A percentile compares a stretch with the other conserved stretches of the same genome.
Conservation (phyloP, 257 asterid genomes). For the Echites panduratus region DNA sequence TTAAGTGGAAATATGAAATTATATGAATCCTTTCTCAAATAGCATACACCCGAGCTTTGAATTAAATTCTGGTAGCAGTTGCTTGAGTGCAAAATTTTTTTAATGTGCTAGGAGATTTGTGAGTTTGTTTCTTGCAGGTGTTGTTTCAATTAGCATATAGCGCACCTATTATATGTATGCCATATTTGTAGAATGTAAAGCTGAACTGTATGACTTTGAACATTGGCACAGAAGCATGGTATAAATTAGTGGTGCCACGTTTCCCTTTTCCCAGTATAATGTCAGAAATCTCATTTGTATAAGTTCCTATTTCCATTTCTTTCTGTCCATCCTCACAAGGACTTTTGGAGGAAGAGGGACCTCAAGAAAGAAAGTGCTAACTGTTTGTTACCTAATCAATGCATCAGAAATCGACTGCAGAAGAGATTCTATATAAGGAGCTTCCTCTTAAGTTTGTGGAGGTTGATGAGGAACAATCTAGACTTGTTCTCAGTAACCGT, state of each 20-base stretch:
- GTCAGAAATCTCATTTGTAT: not conserved
- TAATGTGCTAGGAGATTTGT: not conserved
- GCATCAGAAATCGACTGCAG: slow-evolving; percentile 78
- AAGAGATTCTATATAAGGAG: slow-evolving; percentile 82
- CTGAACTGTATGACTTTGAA: not conserved
- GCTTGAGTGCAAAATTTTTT: not conserved
- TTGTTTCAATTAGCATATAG: not conserved
- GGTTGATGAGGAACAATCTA: slow-evolving; percentile 83
- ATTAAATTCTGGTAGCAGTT: not conserved
- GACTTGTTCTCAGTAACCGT: slow-evolving; percentile 91
- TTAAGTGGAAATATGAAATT: not conserved
- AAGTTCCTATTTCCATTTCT: not conserved
- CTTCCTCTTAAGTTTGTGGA: slow-evolving; percentile 84
- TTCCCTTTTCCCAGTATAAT: not conserved
- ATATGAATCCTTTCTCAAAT: not conserved
- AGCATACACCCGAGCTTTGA: not conserved
- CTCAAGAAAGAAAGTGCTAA: not conserved
- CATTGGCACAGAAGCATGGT: not conserved
- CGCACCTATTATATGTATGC: not conserved
- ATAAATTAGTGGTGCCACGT: not conserved
- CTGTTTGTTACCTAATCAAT: not conserved
- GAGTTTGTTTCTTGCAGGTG: too few relatives aligned
- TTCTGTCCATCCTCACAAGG: not conserved
- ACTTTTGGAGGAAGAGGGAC: not conserved
- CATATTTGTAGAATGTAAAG: not conserved